Evolutionary conservation across 805 yeast species (phyloP), one percentile per base, ranked within the genome.

Genomic region (Yarrowia yakushimensis): DNA sequence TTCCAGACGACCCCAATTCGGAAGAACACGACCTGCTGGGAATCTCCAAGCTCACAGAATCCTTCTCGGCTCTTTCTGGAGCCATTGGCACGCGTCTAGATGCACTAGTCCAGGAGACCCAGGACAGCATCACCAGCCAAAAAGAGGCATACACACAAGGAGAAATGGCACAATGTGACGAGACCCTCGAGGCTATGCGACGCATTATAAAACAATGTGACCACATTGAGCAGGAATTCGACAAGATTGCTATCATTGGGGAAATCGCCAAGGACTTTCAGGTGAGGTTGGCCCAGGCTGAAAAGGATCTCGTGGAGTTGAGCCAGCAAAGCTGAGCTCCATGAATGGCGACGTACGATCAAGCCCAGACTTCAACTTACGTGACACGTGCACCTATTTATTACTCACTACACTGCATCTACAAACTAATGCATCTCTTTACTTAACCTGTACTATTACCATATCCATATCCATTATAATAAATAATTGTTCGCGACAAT

Each of bases 221-320:
- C 31, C 80, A 78, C 2, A 67, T 86, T 27, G 87, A 85, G 64
- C 66, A 71, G 37, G 81, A 82, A 60, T 81, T 82, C 65, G 73
- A 78, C 69, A 83, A 82, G 71, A 69, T 85, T 60, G 81, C 81
- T 50, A 86, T 82, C 65, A 73, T 85, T 54, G 76, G 66, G 77
- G 77, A 67, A 66, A 72, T 77, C 62, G 78, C 79, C 6, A 65
- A 66, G 1, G 83, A 77, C 33, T 81, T 81, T 65, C 60, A 39
- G 41, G 8, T 17, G 15, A 28, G 61, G 8, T 8, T 55, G 22
- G 48, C 46, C 8, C 23, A 39, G 30, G 48, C 27, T 11, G 61
- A 55, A n/a, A 37, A 39, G 18, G 46, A 39, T 10, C 20, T 55
- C 20, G 31, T 20, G 6, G 48, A 54, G 36, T 42, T 54, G 27